Conservation (phyloP, 2,329 filamentous ascomycete species). For the Karstenula rhodostoma region DNA sequence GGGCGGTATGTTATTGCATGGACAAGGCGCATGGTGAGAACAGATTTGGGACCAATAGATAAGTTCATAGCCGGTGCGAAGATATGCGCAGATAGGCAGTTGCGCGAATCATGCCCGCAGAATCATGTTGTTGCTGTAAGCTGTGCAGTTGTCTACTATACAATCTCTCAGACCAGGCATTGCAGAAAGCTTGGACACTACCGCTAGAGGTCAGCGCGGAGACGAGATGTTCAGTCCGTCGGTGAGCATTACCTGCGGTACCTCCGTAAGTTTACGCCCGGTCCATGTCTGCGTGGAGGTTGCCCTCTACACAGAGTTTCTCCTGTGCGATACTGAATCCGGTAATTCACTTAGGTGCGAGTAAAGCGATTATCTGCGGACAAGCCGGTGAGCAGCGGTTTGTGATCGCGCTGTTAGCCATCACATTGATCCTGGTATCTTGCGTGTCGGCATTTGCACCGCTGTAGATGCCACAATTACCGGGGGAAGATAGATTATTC, state of each 20-base stretch:
- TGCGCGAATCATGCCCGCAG: background rate
- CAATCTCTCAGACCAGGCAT: too few species aligned
- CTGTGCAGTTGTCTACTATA: too few species aligned
- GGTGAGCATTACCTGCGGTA: background rate
- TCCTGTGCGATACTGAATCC: background rate
- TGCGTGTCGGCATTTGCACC: background rate
- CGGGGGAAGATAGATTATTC: background rate
- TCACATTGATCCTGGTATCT: background rate
- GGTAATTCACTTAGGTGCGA: background rate
- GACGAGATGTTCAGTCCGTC: background rate
- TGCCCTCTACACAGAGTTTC: background rate
- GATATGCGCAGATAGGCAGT: background rate
- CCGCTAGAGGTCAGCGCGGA: background rate
- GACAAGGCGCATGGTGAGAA: background rate
- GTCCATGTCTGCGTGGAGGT: background rate
- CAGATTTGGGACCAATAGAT: background rate
- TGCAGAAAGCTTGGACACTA: background rate
- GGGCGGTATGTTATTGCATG: background rate
- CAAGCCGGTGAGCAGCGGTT: background rate
- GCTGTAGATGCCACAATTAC: background rate
- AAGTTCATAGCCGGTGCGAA: background rate
- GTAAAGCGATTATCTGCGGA: background rate
- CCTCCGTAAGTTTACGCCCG: background rate
- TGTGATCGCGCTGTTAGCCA: background rate
- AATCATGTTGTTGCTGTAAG: background rate